phyloP scores from a whole-genome alignment of 2,329 filamentous ascomycete species.

The Fusarium tricinctum region DNA sequence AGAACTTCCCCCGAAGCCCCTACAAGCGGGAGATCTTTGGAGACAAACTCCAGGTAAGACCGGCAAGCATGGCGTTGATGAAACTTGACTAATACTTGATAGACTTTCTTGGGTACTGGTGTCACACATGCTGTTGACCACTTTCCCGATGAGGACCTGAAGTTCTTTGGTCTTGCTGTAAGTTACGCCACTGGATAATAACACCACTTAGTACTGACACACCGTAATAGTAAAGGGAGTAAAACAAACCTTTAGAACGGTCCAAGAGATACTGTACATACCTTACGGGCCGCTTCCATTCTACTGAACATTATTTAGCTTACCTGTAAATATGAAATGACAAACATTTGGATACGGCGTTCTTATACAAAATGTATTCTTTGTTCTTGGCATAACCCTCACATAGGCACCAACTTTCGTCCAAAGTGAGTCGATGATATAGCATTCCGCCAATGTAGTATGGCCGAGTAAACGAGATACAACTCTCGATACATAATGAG shows the following conservation, averaged over 20 bases:
- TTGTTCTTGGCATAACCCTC: too few relatives aligned
- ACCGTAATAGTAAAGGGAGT: background rate
- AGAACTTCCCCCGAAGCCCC: slow-evolving; percentile 21
- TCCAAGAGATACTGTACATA: background rate
- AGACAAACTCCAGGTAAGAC: slow-evolving; percentile 18
- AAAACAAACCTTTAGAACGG: background rate
- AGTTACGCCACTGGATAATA: background rate
- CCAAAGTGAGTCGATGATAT: too few relatives aligned
- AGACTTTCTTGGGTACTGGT: slow-evolving; percentile 18
- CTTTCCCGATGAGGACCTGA: slow-evolving; percentile 23
- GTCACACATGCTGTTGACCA: slow-evolving; percentile 6
- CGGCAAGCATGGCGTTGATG: fast-evolving
- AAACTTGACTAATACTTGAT: background rate
- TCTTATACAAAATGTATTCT: too few relatives aligned
- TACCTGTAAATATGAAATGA: background rate
- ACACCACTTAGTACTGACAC: background rate
- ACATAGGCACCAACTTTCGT: too few relatives aligned
- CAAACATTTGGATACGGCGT: background rate
- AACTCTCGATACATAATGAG: too few relatives aligned
- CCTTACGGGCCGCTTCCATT: background rate
- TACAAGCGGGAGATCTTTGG: slow-evolving; percentile 23
- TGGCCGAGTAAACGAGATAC: too few relatives aligned
- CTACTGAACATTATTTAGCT: background rate
- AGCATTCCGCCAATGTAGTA: too few relatives aligned
- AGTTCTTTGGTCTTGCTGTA: slow-evolving; percentile 27